These are phyloP conservation scores for Aspergillus mulundensis DNA, from an alignment of 495 filamentous ascomycete genomes.

Conservation along the genomic window DNA sequence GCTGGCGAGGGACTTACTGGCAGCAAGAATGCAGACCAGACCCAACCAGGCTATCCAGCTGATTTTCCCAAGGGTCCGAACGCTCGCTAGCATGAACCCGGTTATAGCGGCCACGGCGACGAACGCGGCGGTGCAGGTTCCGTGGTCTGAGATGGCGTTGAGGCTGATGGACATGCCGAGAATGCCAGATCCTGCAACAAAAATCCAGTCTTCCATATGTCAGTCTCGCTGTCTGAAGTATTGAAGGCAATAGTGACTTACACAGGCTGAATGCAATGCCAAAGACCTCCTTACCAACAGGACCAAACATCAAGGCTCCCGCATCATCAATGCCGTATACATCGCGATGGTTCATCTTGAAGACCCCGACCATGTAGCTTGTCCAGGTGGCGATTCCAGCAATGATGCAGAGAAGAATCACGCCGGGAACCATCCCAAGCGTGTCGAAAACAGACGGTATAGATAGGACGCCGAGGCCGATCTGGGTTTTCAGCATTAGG, in stretches of 20 bases:
- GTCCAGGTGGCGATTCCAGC: slow-evolving; percentile 68
- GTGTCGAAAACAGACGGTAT: slow-evolving; percentile 57
- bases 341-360: slow-evolving; percentile 62
- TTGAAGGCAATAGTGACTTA: slow-evolving; percentile 17
- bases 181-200: slow-evolving; percentile 44
- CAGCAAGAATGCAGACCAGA: slow-evolving; percentile 31
- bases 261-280: slow-evolving; percentile 50
- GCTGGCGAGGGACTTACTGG: slow-evolving; percentile 22
- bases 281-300: slow-evolving; percentile 55
- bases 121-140: slow-evolving; percentile 54
- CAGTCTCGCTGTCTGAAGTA: slow-evolving; percentile 19
- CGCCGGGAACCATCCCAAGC: slow-evolving; percentile 53
- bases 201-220: slow-evolving; percentile 54
- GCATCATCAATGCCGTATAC: slow-evolving; percentile 67
- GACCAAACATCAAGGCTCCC: slow-evolving; percentile 60
- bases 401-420: slow-evolving; percentile 49
- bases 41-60: slow-evolving; percentile 41
- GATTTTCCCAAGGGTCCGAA: slow-evolving; percentile 36
- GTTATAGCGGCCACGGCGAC: slow-evolving; percentile 33
- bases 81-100: slow-evolving; percentile 30
- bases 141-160: slow-evolving; percentile 59
- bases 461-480: slow-evolving; percentile 60
- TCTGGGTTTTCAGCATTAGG: slow-evolving; percentile 43
- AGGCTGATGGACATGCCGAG: slow-evolving; percentile 66
- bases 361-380: slow-evolving; percentile 67